Evolutionary conservation across 768 basidiomycete species (phyloP), one percentile per base, ranked within the genome.

Genomic region (Paxillus involutus): DNA sequence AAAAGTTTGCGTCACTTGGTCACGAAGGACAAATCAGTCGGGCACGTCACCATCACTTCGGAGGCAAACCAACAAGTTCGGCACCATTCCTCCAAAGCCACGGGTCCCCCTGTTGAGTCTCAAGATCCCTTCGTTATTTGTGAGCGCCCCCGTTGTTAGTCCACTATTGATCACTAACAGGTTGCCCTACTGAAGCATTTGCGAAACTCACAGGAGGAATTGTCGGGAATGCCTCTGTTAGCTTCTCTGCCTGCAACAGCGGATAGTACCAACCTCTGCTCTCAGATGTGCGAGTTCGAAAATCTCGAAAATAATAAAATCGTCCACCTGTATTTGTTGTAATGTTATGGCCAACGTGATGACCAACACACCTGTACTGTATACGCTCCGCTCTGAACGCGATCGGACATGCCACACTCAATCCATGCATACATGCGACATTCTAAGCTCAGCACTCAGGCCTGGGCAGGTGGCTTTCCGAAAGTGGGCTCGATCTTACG

Each of bases 401-500:
- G 63, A 45, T 24, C 67, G 70, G 7, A 65, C 65, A 16, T 71
- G 71, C 63, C 71, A 74, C 19, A 60, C 64, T 37, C 58, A 26
- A 26, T 26, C 26, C 26, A 6, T 2, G 24, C 10, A 19, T 12
- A 19, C 14, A 29, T 26, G 26, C 26, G 6, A 26, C 26, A 26
- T 26, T 44, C 12, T 11, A 29, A 41, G 7, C 32, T 37, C 13
- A 16, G 4, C 24, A 40, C 36, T 51, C 45, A 6, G 10, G 10
- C 36, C 33, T 57, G 19, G 7, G 50, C 39, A 44, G 54, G 32
- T 51, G 56, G 64, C 67, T 77, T 82, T 26, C 77, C 73, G 47
- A 77, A 70, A 2, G 75, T 74, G 1, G 83, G 80, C 19, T 83
- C 81, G 55, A 98, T 97, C 71, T 83, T 82, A 48, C 96, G 83